A percentile compares a stretch with the other conserved stretches of the same genome.
Evolutionary conservation across 495 filamentous ascomycete species (phyloP).

Genomic region (Hyaloscypha hepaticicola): DNA sequence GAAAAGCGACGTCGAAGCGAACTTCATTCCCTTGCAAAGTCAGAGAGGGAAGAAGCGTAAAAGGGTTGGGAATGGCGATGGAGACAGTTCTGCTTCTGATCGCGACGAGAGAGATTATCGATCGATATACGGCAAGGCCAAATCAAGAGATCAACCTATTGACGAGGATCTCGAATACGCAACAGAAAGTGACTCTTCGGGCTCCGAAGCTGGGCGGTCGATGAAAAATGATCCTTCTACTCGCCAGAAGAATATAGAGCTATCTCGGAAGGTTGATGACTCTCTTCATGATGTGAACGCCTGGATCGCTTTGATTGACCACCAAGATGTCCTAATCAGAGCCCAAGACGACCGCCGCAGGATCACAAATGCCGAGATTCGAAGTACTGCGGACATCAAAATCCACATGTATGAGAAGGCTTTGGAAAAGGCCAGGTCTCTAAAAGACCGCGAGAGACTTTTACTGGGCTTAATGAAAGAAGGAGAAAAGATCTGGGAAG

Average conservation of each 20-base stretch:
- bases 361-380: slow-evolving; percentile 59
- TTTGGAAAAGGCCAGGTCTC: slow-evolving; percentile 50
- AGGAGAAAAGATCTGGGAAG: slow-evolving; percentile 70
- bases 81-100: slow-evolving; percentile 40
- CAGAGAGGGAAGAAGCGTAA: slow-evolving; percentile 25
- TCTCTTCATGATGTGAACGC: slow-evolving; percentile 63
- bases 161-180: slow-evolving; percentile 56
- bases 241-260: slow-evolving; percentile 51
- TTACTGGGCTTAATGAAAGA: slow-evolving; percentile 68
- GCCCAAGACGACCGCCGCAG: slow-evolving; percentile 38
- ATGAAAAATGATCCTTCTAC: slow-evolving; percentile 33
- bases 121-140: slow-evolving; percentile 67
- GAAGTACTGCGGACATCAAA: slow-evolving; percentile 72
- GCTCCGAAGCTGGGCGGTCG: slow-evolving; percentile 35
- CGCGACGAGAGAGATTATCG: slow-evolving; percentile 62
- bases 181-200: slow-evolving; percentile 46
- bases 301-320: slow-evolving; percentile 75
- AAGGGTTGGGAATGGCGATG: slow-evolving; percentile 29
- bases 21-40: slow-evolving; percentile 45
- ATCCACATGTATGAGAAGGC: slow-evolving; percentile 81
- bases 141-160: slow-evolving; percentile 37
- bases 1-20: slow-evolving; percentile 34
- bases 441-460: slow-evolving; percentile 51
- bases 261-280: slow-evolving; percentile 58
- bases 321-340: slow-evolving; percentile 67